Evolutionary conservation across 2,329 filamentous ascomycete genomes (phyloP).

Genomic region (Achaetomium macrosporum): DNA sequence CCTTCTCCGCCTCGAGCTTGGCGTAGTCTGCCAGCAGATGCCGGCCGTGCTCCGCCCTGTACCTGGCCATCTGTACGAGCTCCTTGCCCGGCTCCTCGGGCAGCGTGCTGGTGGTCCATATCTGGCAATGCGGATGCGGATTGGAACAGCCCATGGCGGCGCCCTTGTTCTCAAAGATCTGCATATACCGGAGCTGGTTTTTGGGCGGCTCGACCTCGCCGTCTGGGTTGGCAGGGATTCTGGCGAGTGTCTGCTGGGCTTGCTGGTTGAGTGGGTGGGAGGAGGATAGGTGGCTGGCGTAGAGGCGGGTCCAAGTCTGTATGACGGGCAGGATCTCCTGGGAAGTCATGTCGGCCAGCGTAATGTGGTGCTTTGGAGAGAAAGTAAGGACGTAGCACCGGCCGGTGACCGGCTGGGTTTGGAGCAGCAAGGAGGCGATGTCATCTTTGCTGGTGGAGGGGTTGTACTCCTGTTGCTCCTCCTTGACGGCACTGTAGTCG

Average conservation of each 20-base stretch:
- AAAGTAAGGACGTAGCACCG: constrained; percentile 98
- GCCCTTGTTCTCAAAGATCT: constrained; percentile 99
- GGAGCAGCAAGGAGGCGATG: constrained; percentile 68
- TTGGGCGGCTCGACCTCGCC: constrained; percentile 47
- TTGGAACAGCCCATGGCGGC: constrained; percentile 98
- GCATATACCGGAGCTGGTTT: constrained; percentile 87
- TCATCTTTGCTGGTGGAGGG: constrained; percentile 40
- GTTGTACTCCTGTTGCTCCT: constrained; percentile 76
- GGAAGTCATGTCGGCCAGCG: constrained; percentile 80
- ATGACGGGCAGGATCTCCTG: constrained; percentile 75
- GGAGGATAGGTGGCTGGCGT: constrained; percentile 71
- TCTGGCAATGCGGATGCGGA: constrained; percentile 92
- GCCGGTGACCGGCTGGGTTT: constrained; percentile 80
- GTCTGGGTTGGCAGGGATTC: constrained; percentile 32
- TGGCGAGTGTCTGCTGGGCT: constrained; percentile 33
- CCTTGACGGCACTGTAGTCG: constrained; percentile 95
- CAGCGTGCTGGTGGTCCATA: constrained; percentile 88
- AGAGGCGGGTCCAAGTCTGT: constrained; percentile 87
- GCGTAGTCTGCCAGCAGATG: constrained; percentile 86
- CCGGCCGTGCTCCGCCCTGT: constrained; percentile 64
- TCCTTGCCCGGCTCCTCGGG: constrained; percentile 86
- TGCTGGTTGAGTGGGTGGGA: constrained; percentile 55
- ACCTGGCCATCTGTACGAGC: constrained; percentile 70
- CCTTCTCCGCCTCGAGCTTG: constrained; percentile 70
- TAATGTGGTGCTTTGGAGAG: constrained; percentile 82